These are phyloP conservation scores for Arabis hirsuta DNA, from an alignment of 345 rosid genomes.

Conservation along the genomic window DNA sequence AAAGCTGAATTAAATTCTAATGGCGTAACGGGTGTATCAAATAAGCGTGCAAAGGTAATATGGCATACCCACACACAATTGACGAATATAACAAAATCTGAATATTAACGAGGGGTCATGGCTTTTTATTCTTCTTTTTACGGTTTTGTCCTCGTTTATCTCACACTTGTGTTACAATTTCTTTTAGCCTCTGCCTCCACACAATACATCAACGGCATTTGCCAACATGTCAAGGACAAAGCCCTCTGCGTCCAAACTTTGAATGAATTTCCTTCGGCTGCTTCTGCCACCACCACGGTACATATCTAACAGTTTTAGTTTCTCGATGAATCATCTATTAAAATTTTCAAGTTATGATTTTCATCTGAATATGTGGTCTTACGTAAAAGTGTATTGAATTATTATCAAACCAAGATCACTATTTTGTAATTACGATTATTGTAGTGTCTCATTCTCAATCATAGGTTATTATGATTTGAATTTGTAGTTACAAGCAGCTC, in stretches of 20 bases:
- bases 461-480: not conserved
- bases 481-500: conserved; percentile 2
- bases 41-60: no score
- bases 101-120: conserved; percentile 12
- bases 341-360: no score
- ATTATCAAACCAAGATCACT: no score
- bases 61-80: not conserved
- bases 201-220: conserved; percentile 20
- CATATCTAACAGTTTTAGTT: not conserved
- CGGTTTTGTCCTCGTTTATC: not conserved
- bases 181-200: conserved; percentile 9
- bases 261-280: conserved; percentile 15
- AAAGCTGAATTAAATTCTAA: no score
- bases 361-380: no score
- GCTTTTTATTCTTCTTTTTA: conserved; percentile 2
- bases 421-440: no score
- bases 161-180: conserved; percentile 21
- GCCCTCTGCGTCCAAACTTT: conserved; percentile 30
- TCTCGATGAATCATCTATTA: no score
- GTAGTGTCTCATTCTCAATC: not conserved
- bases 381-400: no score
- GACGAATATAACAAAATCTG: conserved; percentile 1
- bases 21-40: no score
- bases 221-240: conserved; percentile 6
- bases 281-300: conserved; percentile 28